Percentiles rank a stretch among this genome's conserved stretches.
Evolutionary conservation across 179 eudicot genomes (phyloP).

Genomic region (Kewa caespitosa): DNA sequence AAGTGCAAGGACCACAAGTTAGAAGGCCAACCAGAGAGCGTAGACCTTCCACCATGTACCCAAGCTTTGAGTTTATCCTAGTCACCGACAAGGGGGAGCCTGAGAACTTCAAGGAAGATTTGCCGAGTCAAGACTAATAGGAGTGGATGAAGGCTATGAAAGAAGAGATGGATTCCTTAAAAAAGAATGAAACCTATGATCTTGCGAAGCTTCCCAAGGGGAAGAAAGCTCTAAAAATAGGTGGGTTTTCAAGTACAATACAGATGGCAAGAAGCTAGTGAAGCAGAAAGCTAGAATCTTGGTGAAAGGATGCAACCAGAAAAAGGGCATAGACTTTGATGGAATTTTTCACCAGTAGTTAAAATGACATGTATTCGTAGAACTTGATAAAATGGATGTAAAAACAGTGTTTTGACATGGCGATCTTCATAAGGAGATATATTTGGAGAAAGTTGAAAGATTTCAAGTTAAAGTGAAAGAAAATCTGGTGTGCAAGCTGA

Average conservation of each 20-base stretch:
- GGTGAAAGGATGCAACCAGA: conserved; percentile 5
- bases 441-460: too few species aligned
- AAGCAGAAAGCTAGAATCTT: conserved; percentile 4
- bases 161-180: not conserved
- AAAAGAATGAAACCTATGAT: not conserved
- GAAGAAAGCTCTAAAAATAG: not conserved
- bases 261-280: not conserved
- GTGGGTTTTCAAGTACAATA: conserved; percentile 8
- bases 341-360: not conserved
- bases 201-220: not conserved
- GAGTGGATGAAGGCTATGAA: not conserved
- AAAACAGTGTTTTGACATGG: too few species aligned
- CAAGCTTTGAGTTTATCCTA: not conserved
- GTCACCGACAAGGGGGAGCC: not conserved
- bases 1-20: not conserved
- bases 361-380: not conserved
- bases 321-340: not conserved
- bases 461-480: too few species aligned
- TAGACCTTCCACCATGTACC: not conserved
- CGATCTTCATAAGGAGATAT: too few species aligned
- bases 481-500: too few species aligned
- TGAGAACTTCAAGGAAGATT: not conserved
- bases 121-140: not conserved
- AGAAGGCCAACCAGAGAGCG: not conserved
- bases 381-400: too few species aligned